Evolutionary conservation across 345 rosid genomes (phyloP), one percentile per base, ranked within the genome.

Genomic region (Fremontodendron californicum): DNA sequence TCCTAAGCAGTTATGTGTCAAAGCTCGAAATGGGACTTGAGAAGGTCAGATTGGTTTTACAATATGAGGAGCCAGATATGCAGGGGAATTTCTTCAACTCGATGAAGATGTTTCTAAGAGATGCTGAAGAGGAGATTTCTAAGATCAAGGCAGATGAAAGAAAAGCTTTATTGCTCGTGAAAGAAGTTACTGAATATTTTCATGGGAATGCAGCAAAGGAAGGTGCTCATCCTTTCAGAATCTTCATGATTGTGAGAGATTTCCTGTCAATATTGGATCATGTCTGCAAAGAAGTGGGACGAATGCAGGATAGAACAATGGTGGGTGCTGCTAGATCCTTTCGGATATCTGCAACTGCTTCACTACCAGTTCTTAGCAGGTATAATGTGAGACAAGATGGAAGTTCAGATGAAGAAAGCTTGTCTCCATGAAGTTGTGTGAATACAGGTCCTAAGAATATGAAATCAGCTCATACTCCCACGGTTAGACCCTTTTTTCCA

Each of bases 271-370:
- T 86, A 75, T 78, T 96, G 79, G 99, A 96, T 80, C 90, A 90
- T 75, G 99, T 96, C 37, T 96, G 99, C 85, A 96, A 92, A 82
- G 99, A 96, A 80, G 99, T 96, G 16, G 91, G 96, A 70, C 85
- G 78, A 35, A 86, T 93, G 91, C 99, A 92, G 75, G 99, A 93
- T 39, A 89, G 85, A 83, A 90, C 87, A 49, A 66, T 88, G 85
- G 82, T 91, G 80, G 97, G 97, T 58, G 78, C 96, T 31, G 93
- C 98, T 1, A 88, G 94, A 84, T 96, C 99, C 23, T 96, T 96
- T 76, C 88, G 97, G 40, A 92, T 93, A 75, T 87, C 96, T 66
- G 81, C 94, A 5, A 85, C 87, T 9, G 96, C 97, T 63, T 85
- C 98, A 6, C 87, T 92, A 51, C 96, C 97, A 9, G 98, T 96